phyloP scores from a whole-genome alignment of 495 filamentous ascomycete species.

The Aspergillus ostianus region DNA sequence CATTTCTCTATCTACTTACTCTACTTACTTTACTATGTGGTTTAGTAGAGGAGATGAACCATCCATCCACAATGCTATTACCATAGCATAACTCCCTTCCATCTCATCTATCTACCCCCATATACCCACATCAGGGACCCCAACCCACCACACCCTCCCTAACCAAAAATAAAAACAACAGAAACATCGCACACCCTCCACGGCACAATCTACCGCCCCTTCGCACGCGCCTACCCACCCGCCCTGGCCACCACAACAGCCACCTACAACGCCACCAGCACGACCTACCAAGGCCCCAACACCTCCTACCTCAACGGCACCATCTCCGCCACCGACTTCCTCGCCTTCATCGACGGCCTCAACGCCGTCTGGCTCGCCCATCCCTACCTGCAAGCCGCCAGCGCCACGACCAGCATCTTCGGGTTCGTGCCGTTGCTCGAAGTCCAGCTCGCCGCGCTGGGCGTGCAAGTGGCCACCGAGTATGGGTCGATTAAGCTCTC shows the following conservation, averaged over 20 bases:
- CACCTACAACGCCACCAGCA: neutral
- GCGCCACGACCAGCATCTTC: constrained; percentile 10
- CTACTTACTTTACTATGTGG: too few relatives aligned
- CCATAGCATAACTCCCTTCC: too few relatives aligned
- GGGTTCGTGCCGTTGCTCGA: constrained; percentile 17
- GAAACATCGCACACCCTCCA: constrained; percentile 22
- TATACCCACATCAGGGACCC: neutral
- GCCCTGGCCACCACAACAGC: neutral
- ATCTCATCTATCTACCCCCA: neutral
- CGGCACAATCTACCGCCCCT: constrained; percentile 24
- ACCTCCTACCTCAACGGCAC: constrained; percentile 6
- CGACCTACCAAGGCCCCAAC: neutral
- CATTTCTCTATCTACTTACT: too few relatives aligned
- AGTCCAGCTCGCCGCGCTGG: constrained; percentile 17
- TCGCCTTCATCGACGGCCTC: constrained; percentile 25
- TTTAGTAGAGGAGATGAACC: too few relatives aligned
- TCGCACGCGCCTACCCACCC: constrained; percentile 19
- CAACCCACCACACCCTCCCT: neutral
- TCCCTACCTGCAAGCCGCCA: constrained; percentile 21
- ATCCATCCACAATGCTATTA: too few relatives aligned
- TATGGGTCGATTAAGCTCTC: constrained; percentile 16
- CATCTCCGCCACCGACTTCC: constrained; percentile 14
- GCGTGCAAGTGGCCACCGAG: constrained; percentile 20
- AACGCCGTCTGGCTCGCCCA: constrained; percentile 28
- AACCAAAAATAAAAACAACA: constrained; percentile 14